Base-by-base conservation (phyloP, 2,329 filamentous ascomycete species). In the Coleophoma cylindrospora region DNA sequence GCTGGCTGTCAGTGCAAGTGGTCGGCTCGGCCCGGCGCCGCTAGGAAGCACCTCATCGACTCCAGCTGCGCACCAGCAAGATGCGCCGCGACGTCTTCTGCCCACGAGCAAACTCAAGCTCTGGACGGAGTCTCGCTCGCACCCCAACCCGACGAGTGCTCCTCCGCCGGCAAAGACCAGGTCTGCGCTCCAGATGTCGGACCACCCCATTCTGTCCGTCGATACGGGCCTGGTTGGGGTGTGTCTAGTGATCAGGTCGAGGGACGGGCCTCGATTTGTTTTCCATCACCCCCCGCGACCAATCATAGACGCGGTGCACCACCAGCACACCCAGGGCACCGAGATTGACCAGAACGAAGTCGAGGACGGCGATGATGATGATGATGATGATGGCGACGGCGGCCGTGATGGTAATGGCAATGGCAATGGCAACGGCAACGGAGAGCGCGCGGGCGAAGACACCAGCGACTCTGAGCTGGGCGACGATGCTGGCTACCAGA, bases 211-310 rank as follows among this genome's bases (percentile, higher is more conserved):
- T 34, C 44, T 44, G 21, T 22, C 41, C 15, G 41, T 21, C 27
- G 76, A 80, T 58, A 73, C 79, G 40, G 79, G 75, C 54, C 74
- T 84, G 44, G 67, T 61, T 41, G 60, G 59, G 13, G 56, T 66
- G 40, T 59, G 59, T 2, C 50, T 67, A 12, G 56, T 63, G 15
- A 61, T 66, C 37, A 57, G 87, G 57, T 88, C 87, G 34, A 83
- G 86, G 57, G 86, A 89, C 59, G 89, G 90, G 14, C 87, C 90
- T 27, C 82, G 84, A 56, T 86, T 94, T 61, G 86, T 94, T 61
- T 95, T 91, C 68, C 89, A 95, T 68, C 94, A 94, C 63, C 90
- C 90, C n/a, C 78, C 84, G 59, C 69, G 72, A 61, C 67, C 74
- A 56, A 68, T 72, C 50, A 66, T 66, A 34, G 57, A 68, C 37